phyloP scores from a whole-genome alignment of 805 yeast species.

The Metschnikowia kunwiensis region DNA sequence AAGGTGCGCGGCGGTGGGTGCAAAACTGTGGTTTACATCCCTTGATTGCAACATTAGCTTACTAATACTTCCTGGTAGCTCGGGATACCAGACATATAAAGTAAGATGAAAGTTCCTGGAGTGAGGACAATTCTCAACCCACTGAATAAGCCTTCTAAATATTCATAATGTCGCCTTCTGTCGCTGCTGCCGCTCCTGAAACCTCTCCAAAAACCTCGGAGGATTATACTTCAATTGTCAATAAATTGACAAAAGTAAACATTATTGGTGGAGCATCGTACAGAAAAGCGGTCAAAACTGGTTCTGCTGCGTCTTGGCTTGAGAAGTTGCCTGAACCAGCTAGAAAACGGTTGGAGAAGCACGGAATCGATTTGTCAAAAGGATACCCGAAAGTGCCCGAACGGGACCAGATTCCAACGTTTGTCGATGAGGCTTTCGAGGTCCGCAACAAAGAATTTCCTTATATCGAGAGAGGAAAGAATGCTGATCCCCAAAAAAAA shows the following conservation, averaged over 20 bases:
- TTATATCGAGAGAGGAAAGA: conserved; percentile 26
- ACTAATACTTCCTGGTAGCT: no score
- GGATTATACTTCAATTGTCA: conserved; percentile 10
- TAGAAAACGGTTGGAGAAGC: conserved; percentile 23
- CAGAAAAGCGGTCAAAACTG: conserved; percentile 14
- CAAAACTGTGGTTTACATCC: conserved; percentile 17
- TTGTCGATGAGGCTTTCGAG: conserved; percentile 25
- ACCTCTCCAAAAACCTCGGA: conserved; percentile 1
- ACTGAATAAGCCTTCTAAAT: no score
- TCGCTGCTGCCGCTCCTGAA: conserved; percentile 2
- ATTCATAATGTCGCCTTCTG: conserved; percentile 9
- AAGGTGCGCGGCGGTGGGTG: no score
- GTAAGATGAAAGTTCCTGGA: no score
- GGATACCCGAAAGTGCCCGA: conserved; percentile 29
- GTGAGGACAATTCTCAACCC: no score
- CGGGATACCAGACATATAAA: no score
- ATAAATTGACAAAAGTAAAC: conserved; percentile 12
- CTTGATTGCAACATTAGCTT: no score
- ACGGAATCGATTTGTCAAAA: conserved; percentile 25
- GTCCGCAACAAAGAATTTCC: conserved; percentile 25
- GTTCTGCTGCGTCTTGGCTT: conserved; percentile 16
- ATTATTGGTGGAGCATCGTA: conserved; percentile 12
- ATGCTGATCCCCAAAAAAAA: conserved; percentile 31
- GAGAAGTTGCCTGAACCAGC: conserved; percentile 24
- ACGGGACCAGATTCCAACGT: conserved; percentile 23